These are phyloP conservation scores for Pyrenochaeta sp. DNA, from an alignment of 2,329 filamentous ascomycete genomes.

Conservation along the genomic window DNA sequence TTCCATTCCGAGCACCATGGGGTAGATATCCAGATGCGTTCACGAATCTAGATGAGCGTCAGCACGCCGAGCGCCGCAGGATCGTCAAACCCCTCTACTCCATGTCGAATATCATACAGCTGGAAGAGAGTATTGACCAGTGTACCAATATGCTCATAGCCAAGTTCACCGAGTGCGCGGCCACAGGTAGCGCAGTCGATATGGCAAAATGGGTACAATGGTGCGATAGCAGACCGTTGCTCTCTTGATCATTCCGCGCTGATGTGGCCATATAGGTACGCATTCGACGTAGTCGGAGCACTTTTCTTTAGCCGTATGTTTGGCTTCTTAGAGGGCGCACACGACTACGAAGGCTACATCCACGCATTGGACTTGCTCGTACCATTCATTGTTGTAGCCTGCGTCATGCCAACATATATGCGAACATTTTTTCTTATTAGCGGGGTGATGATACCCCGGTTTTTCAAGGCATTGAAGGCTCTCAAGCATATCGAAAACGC, in stretches of 20 bases:
- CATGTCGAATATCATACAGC: slow-evolving; percentile 7
- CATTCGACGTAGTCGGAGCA: slow-evolving; percentile 14
- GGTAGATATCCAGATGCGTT: slow-evolving; percentile 10
- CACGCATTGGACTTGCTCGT: neutral
- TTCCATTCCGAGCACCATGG: slow-evolving; percentile 4
- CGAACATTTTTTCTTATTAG: neutral
- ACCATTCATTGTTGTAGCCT: neutral
- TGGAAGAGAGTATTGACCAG: slow-evolving; percentile 5
- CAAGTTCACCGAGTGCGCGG: neutral
- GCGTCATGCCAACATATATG: neutral
- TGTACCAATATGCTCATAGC: neutral
- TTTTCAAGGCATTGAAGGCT: neutral
- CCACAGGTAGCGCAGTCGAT: neutral
- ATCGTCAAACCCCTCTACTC: slow-evolving; percentile 16
- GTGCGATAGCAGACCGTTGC: neutral
- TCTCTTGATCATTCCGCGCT: neutral
- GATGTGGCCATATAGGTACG: slow-evolving; percentile 5
- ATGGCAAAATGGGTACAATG: neutral
- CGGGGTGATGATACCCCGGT: neutral
- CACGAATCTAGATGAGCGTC: slow-evolving; percentile 8
- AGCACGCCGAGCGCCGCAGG: slow-evolving; percentile 6
- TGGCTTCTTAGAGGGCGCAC: neutral
- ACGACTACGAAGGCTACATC: neutral
- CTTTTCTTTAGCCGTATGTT: slow-evolving; percentile 17
- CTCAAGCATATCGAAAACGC: neutral